Conservation (phyloP, 495 filamentous ascomycete species). For the Podospora pseudocomata region DNA sequence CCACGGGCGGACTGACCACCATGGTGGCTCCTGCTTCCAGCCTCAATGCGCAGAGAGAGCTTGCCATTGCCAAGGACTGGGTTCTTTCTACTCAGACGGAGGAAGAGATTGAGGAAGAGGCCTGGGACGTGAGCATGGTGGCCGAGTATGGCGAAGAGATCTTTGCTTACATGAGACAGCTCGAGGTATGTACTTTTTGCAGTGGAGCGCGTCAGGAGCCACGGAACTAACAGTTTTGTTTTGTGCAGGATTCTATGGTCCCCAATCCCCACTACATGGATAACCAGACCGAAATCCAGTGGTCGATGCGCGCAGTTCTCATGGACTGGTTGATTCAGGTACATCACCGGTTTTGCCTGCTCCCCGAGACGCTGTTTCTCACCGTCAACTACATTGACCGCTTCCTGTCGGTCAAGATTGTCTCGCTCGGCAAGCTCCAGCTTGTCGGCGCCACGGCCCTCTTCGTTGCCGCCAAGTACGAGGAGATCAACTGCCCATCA, state of each 20-base stretch:
- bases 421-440: conserved; percentile 91
- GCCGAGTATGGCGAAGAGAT: conserved; percentile 95
- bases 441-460: conserved; percentile 94
- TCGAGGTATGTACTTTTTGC: conserved; percentile 65
- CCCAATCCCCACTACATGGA: conserved; percentile 95
- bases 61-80: conserved; percentile 62
- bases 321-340: conserved; percentile 99
- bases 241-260: conserved; percentile 64
- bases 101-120: conserved; percentile 76
- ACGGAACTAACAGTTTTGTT: conserved; percentile 14
- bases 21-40: conserved; percentile 70
- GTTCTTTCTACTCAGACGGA: conserved; percentile 55
- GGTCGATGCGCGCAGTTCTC: conserved; percentile 96
- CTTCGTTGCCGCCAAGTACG: conserved; percentile 95
- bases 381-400: conserved; percentile 95
- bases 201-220: not conserved
- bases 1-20: conserved; percentile 64
- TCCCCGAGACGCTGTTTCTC: conserved; percentile 92
- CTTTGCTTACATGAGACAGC: conserved; percentile 79
- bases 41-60: conserved; percentile 58
- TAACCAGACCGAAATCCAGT: conserved; percentile 92
- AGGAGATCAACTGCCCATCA: conserved; percentile 95
- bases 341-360: conserved; percentile 81
- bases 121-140: conserved; percentile 96
- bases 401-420: conserved; percentile 90